Conservation (phyloP, 2,329 filamentous ascomycete species). For the Fusarium aywerte region DNA sequence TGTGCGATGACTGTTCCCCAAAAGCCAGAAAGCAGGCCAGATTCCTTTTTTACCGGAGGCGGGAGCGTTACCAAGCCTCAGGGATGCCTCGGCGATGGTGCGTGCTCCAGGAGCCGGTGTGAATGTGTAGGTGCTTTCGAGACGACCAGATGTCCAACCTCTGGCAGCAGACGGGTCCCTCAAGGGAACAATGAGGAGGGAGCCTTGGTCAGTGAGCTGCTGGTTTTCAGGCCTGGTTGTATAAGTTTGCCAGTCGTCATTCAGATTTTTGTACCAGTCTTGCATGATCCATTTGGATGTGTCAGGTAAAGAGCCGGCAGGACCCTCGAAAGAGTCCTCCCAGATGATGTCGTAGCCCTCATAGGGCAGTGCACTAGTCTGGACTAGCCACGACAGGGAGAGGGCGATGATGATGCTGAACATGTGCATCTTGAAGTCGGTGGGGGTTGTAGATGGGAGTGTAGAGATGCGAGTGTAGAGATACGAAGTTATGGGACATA, state of each 20-base stretch:
- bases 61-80: constrained; percentile 50
- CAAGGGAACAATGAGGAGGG: constrained; percentile 61
- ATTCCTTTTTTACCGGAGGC: constrained; percentile 57
- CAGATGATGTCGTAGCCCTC: constrained; percentile 56
- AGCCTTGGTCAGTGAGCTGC: constrained; percentile 59
- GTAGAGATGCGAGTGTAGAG: no score
- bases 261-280: constrained; percentile 11
- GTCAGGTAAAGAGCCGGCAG: constrained; percentile 52
- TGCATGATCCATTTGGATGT: constrained; percentile 55
- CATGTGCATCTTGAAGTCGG: not conserved
- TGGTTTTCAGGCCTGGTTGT: constrained; percentile 51
- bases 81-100: constrained; percentile 56
- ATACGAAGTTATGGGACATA: no score
- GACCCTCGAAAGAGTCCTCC: constrained; percentile 58
- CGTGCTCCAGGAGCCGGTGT: constrained; percentile 53
- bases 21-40: constrained; percentile 45
- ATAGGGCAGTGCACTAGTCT: constrained; percentile 49
- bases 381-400: not conserved
- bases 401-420: not conserved
- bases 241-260: constrained; percentile 42
- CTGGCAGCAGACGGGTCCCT: constrained; percentile 46
- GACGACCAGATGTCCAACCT: constrained; percentile 62
- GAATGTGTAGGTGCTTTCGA: constrained; percentile 60
- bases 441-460: no score
- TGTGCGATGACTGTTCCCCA: constrained; percentile 36